Base-by-base conservation (phyloP, 352 stramenopile genomes). In the Achlya hypogyna region DNA sequence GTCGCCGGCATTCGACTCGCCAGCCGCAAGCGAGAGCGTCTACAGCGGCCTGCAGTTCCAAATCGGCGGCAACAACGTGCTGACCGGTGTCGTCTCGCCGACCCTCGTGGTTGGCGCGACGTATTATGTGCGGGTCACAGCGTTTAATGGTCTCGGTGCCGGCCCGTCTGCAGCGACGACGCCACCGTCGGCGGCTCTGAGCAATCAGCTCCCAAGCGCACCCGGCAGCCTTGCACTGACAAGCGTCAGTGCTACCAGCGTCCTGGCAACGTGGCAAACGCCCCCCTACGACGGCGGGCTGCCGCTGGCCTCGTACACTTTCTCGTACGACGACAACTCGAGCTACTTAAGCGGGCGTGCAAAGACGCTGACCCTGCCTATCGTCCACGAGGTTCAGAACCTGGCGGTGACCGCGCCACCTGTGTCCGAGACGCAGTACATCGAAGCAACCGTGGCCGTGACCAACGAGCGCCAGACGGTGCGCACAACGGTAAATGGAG, bases 391-490 rank as follows among this genome's bases (percentile, higher is more conserved):
- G 67, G 84, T 98, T 34, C 90, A 98, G 63, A 78, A 80, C 1
- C 35, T 98, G 16, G 75, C 84, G 18, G 64, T 98, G 4, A 79
- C 78, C 27, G 85, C 71, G 20, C 76, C 88, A 25, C 81, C 98
- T 8, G 75, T 96, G 5, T 91, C 95, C 51, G 96, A 98, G 75
- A 88, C 97, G 52, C 96, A 99, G 67, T 88, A 87, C 52, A 86
- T 99, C 5, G 81, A 96, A 68, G 93, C 88, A 0, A 97, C 91
- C 0, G 89, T 97, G 9, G 78, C 95, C 60, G 96, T 99, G 14
- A 94, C 82, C 18, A 99, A 99, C 71, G 96, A 99, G 72, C 74
- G 95, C 8, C 95, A 99, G 71, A 95, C 94, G 6, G 86, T 99
- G 1, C 91, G 92, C 12, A 97, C 82, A 1, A 76, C 71, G 2